Base-by-base conservation (phyloP, 306 rosid species). In the Delonix regia region DNA sequence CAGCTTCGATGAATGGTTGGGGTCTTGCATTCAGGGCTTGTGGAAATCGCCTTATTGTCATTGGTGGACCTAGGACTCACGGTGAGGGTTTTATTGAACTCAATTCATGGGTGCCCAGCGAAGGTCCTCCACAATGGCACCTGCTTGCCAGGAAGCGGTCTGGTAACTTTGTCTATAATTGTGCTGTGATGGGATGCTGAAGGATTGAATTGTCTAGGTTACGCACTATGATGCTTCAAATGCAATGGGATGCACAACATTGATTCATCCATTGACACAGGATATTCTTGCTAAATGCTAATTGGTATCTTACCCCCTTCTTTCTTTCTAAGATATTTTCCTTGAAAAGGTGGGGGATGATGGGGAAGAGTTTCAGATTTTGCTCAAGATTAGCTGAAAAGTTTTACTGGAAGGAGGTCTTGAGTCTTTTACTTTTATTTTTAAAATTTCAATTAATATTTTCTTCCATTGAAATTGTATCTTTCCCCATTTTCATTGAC, bases 101-200 rank as follows among this genome's bases (percentile, higher is more conserved):
- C 77, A 93, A 93, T 74, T 82, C 97, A 13, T 93, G 98, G 94
- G 93, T 86, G 49, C 98, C 98, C 0, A 81, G 98, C 72, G 97
- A 93, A 59, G 97, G 93, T 61, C 97, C 97, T 84, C 97, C 94
- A 0, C 85, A 87, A 18, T 93, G 98, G 98, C 65, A 82, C 74
- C 82, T 93, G 66, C 97, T 93, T 28, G 97, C 85, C 3, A 83
- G 94, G 78, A 91, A 89, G 84, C 82, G 74, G 14, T 89, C 89
- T 7, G 86, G 89, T 72, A 87, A 83, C 79, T 93, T 93, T 81
- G 98, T 93, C 71, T 93, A 93, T 88, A 93, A 93, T 79, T 93
- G 97, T 82, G 98, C 97, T 60, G 98, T 93, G 79, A 93, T 93
- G 98, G 98, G 98, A 44, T 93, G 98, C 86, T 93, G 87, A 91